Evolutionary conservation across 129 eudicot genomes (phyloP), one percentile per base, ranked within the genome.

Genomic region (Flaveria bidentis): DNA sequence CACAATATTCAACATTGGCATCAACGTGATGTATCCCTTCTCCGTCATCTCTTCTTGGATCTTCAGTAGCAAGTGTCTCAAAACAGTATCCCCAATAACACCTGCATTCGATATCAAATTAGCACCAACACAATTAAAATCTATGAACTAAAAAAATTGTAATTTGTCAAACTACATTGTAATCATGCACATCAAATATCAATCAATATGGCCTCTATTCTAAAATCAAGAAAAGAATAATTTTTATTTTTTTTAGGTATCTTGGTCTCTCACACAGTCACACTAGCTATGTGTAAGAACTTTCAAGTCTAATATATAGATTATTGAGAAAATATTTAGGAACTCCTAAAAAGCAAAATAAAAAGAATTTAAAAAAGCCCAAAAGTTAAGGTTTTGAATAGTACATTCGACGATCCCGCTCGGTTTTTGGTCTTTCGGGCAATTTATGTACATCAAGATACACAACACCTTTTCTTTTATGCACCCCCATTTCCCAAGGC

Each of bases 401-500:
- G 69, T 84, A 44, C 49, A 44, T 44, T 44, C 49, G 49, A 44
- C 49, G 49, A 44, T 44, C 49, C 12, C 49, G 49, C 82, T 91
- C 99, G 78, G 89, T 87, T 76, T 83, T 75, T 58, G 99, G 97
- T 69, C 96, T 86, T 86, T 94, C 99, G 0, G 96, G 97, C 55
- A 94, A 58, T 70, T 91, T 91, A 85, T 94, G 99, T 66, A 94
- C 99, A 86, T 94, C 96, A 71, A 94, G 99, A 86, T 94, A 94
- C 76, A 94, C 92, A 28, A 89, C 97, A 22, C 99, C 99, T 58
- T 91, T 94, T 79, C 99, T 86, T 83, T 87, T 94, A 81, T 94
- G 99, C 58, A 94, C 99, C 75, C 99, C 99, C 99, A 94, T 94
- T 85, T 94, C 99, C 99, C 99, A 94, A 26, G 99, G 96, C 52